phyloP scores from a whole-genome alignment of 2,329 filamentous ascomycete genomes.

The Aspergillus sergii region DNA sequence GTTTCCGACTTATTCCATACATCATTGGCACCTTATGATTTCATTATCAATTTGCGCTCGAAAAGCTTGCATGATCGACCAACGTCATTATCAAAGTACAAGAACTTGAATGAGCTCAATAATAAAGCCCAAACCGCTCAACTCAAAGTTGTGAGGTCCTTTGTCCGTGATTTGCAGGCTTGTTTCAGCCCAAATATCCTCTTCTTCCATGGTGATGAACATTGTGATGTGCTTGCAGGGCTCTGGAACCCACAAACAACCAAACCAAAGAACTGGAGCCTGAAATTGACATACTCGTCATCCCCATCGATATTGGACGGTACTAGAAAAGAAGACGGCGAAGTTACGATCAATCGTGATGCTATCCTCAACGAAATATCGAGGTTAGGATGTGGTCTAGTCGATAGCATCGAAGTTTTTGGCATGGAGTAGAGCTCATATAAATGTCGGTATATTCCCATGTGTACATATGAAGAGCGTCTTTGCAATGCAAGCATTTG shows the following conservation, averaged over 20 bases:
- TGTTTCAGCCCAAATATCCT: constrained; percentile 71
- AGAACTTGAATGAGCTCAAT: constrained; percentile 70
- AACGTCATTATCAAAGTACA: constrained; percentile 59
- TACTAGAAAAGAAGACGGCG: constrained; percentile 16
- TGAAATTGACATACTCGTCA: constrained; percentile 44
- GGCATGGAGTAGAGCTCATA: constrained; percentile 17
- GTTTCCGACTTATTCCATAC: constrained; percentile 69
- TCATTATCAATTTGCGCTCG: constrained; percentile 72
- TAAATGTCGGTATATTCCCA: constrained; percentile 18
- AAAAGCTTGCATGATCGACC: constrained; percentile 50
- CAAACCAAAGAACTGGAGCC: constrained; percentile 34
- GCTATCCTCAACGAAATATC: constrained; percentile 49
- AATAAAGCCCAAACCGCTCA: constrained; percentile 51
- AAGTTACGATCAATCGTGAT: constrained; percentile 40
- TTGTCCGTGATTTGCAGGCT: constrained; percentile 67
- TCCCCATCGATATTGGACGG: constrained; percentile 22
- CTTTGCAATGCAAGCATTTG: constrained; percentile 31
- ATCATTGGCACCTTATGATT: constrained; percentile 77
- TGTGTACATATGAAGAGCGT: constrained; percentile 26
- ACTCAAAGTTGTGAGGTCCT: constrained; percentile 62
- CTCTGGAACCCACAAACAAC: constrained; percentile 62
- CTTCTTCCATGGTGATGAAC: constrained; percentile 72
- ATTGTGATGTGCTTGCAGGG: constrained; percentile 62
- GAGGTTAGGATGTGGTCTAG: constrained; percentile 61
- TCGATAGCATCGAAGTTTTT: constrained; percentile 66